phyloP scores from a whole-genome alignment of 2,329 filamentous ascomycete species.

The Epichloe baconii region DNA sequence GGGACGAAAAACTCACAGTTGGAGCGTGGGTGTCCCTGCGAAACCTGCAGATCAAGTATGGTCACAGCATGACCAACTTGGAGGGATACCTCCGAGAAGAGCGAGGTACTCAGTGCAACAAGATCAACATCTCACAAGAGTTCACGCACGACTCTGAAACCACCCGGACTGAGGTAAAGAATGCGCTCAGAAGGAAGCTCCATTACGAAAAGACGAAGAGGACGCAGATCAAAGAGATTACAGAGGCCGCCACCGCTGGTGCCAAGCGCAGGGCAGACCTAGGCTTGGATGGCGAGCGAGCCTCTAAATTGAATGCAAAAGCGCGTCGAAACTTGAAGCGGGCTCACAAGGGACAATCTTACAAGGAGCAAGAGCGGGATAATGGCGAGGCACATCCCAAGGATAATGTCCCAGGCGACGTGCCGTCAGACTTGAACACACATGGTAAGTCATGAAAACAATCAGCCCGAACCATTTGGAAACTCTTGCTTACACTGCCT shows the following conservation, averaged over 20 bases:
- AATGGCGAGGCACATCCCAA: slow-evolving; percentile 14
- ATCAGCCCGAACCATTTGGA: not conserved
- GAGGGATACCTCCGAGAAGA: slow-evolving; percentile 64
- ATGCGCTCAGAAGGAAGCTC: slow-evolving; percentile 49
- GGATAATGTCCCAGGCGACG: slow-evolving; percentile 9
- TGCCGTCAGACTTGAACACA: slow-evolving; percentile 16
- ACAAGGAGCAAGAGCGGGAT: slow-evolving; percentile 6
- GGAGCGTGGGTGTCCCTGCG: slow-evolving; percentile 51
- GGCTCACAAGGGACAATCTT: not conserved
- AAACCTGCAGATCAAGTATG: slow-evolving; percentile 59
- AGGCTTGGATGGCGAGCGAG: slow-evolving; percentile 13
- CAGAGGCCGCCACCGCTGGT: slow-evolving; percentile 22
- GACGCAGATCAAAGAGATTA: slow-evolving; percentile 23
- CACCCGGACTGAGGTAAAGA: slow-evolving; percentile 36
- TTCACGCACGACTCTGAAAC: slow-evolving; percentile 27
- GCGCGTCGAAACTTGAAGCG: slow-evolving; percentile 10
- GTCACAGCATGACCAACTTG: slow-evolving; percentile 38
- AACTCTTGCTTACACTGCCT: not conserved
- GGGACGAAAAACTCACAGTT: slow-evolving; percentile 34
- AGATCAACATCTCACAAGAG: slow-evolving; percentile 45
- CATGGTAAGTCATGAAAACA: slow-evolving; percentile 13
- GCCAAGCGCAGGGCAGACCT: slow-evolving; percentile 24
- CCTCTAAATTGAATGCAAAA: slow-evolving; percentile 15
- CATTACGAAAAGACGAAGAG: slow-evolving; percentile 45
- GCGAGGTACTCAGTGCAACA: slow-evolving; percentile 22